Evolutionary conservation across 1,139 yeast species (phyloP), one percentile per base, ranked within the genome.

Genomic region (Tardiomyces digboiensis): DNA sequence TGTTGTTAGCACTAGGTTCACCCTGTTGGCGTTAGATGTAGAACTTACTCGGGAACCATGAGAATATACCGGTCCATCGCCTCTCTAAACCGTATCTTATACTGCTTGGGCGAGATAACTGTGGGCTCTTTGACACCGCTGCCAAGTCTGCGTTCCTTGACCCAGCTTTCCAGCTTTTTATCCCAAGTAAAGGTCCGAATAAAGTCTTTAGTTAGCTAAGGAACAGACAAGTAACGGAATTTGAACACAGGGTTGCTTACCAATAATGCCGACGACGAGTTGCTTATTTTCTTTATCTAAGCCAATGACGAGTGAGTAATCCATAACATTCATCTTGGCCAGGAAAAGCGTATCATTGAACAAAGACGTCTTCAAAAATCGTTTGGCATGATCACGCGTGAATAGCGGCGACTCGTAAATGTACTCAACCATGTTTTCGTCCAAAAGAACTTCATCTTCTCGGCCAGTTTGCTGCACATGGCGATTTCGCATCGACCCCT

Each of bases 241-340:
- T 6, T 19, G 3, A 19, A 45, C 57, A 29, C 42, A 53, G 26
- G 7, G 16, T n/a, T n/a, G 14, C 33, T 26, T 16, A 26, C 33
- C 97, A 52, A 91, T 91, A 39, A 93, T 91, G 5, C 99, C 99
- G 29, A 89, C 95, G 38, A 89, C 86, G 38, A 89, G 69, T 44
- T 80, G 78, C 43, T 78, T 74, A 41, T 75, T 74, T 36, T 78
- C 80, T 42, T 79, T 78, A 56, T 85, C 93, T 42, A 93, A 85
- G 0, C 97, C 98, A 49, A 93, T 82, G 14, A 93, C 95, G 52
- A 93, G 70, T 1, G 97, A 89, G 58, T 93, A 93, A 64, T 93
- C 99, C 99, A 93, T 93, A 12, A 93, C 97, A 58, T 93, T 95
- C 96, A 91, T 88, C 53, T 94, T 94, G 13, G 95, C 91, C 44